Percentiles rank a stretch among this genome's conserved stretches.
Conservation (phyloP, 495 filamentous ascomycete genomes). For the Xylaria castorea region DNA sequence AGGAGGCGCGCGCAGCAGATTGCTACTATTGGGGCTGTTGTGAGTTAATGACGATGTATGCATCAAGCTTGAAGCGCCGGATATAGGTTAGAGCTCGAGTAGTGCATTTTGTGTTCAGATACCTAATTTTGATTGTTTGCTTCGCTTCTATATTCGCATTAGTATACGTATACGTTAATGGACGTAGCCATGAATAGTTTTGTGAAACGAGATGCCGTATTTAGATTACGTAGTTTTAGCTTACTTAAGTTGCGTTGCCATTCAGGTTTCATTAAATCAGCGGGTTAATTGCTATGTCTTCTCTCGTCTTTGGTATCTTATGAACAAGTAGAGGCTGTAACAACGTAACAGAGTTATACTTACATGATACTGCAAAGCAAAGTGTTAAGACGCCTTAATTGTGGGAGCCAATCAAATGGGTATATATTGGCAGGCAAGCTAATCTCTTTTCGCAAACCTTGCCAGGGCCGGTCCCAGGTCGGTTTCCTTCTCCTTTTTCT, state of each 20-base stretch:
- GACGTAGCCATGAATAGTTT: neutral
- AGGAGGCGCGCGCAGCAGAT: slow-evolving; percentile 55
- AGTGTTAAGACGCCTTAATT: neutral
- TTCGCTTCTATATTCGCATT: neutral
- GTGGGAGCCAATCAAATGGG: slow-evolving; percentile 9
- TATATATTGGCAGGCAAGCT: slow-evolving; percentile 31
- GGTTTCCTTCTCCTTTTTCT: slow-evolving; percentile 50
- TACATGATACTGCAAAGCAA: neutral
- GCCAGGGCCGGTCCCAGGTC: slow-evolving; percentile 55
- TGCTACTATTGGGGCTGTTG: slow-evolving; percentile 45
- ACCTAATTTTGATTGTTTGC: neutral
- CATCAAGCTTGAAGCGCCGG: neutral
- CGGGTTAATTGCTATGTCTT: neutral
- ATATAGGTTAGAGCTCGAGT: neutral
- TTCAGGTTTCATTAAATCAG: neutral
- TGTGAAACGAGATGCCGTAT: neutral
- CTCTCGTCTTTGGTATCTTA: neutral
- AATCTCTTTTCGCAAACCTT: slow-evolving; percentile 56
- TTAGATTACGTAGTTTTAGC: neutral
- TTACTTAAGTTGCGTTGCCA: neutral
- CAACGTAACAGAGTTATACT: neutral
- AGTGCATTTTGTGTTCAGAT: neutral
- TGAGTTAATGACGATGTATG: neutral
- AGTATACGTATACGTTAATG: neutral
- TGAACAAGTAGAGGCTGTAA: neutral